A percentile compares a stretch with the other conserved stretches of the same genome.
Conservation (phyloP, 306 rosid genomes). For the Rubus idaeus region DNA sequence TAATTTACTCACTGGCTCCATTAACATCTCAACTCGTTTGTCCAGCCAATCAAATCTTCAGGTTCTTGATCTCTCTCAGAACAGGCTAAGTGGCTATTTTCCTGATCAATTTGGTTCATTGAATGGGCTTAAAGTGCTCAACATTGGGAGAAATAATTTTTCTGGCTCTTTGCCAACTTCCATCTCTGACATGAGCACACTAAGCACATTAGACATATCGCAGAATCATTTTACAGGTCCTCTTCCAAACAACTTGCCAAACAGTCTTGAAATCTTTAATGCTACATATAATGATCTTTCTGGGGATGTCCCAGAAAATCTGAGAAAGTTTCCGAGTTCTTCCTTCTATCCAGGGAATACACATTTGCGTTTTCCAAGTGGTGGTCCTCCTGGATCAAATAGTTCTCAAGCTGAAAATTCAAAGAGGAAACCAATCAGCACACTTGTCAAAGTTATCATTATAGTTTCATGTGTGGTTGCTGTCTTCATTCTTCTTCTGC, state of each 20-base stretch:
- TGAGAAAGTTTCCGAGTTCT: conserved; percentile 72
- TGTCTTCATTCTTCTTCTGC: conserved; percentile 65
- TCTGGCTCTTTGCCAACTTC: conserved; percentile 92
- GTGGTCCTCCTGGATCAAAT: conserved; percentile 57
- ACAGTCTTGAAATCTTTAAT: conserved; percentile 58
- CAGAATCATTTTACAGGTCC: conserved; percentile 86
- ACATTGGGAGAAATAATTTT: conserved; percentile 82
- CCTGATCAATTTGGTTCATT: conserved; percentile 74
- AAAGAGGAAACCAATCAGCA: conserved; percentile 57
- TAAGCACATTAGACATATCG: conserved; percentile 66
- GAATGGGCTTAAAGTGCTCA: conserved; percentile 57
- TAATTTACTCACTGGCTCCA: conserved; percentile 63
- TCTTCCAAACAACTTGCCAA: conserved; percentile 67
- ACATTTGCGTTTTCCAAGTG: conserved; percentile 50
- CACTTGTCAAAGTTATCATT: conserved; percentile 73
- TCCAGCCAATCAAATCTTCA: conserved; percentile 60
- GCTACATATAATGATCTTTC: conserved; percentile 85
- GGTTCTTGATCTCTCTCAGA: conserved; percentile 81
- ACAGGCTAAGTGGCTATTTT: conserved; percentile 74
- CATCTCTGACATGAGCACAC: conserved; percentile 55
- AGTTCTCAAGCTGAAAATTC: conserved; percentile 39
- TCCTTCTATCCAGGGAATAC: conserved; percentile 89
- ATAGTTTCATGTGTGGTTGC: conserved; percentile 84
- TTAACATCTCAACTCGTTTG: conserved; percentile 55
- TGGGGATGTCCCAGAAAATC: conserved; percentile 75